These are phyloP conservation scores for Heritiera littoralis DNA, from an alignment of 345 rosid genomes.

Conservation along the genomic window DNA sequence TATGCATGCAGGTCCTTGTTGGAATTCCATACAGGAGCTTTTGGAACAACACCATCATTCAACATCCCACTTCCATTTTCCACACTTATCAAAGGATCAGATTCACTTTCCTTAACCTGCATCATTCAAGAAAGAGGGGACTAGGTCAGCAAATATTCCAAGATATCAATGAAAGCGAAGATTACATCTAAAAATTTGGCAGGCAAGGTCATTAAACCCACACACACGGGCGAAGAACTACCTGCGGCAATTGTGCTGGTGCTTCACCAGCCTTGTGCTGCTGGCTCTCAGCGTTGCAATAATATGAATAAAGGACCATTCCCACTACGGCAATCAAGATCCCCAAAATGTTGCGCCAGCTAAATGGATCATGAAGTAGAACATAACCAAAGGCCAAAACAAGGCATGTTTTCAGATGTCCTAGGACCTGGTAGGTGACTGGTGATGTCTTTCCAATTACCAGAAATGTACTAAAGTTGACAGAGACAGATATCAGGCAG, in stretches of 20 bases:
- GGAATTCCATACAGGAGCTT: conserved; percentile 78
- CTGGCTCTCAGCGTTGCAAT: conserved; percentile 70
- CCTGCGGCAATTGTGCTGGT: conserved; percentile 74
- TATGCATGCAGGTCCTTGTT: conserved; percentile 92
- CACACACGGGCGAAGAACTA: conserved; percentile 8
- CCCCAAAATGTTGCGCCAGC: conserved; percentile 96
- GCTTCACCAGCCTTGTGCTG: conserved; percentile 84
- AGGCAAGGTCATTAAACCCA: neutral
- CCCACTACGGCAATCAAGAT: conserved; percentile 89
- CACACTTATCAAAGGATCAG: conserved; percentile 69
- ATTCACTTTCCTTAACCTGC: conserved; percentile 81
- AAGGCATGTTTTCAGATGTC: conserved; percentile 96
- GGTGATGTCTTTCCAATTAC: conserved; percentile 99
- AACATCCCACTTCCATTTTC: conserved; percentile 75
- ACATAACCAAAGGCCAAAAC: conserved; percentile 97
- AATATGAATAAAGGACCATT: conserved; percentile 94
- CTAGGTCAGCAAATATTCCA: neutral
- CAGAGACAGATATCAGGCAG: conserved; percentile 97
- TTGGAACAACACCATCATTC: conserved; percentile 52
- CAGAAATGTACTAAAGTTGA: conserved; percentile 98
- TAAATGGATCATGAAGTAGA: conserved; percentile 86
- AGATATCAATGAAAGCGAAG: neutral
- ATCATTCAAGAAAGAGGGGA: neutral
- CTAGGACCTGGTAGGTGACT: conserved; percentile 98
- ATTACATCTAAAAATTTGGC: neutral